Conservation (phyloP, 2,329 filamentous ascomycete species). For the Clarireedia hainanense region DNA sequence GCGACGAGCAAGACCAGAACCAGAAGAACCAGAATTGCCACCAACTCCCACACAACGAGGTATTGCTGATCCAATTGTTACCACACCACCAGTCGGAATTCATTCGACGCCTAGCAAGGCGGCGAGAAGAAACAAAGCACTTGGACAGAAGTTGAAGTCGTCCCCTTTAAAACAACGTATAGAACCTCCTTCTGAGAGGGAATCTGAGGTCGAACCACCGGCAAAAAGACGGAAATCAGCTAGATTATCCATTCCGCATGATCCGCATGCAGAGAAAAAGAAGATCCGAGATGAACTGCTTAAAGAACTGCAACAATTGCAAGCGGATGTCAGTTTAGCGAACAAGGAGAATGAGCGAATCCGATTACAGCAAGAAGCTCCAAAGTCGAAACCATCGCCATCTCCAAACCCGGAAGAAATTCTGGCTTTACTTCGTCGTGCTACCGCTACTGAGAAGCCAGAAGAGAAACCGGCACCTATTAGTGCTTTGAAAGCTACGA, state of each 20-base stretch:
- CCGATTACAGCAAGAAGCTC: slow-evolving; percentile 33
- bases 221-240: slow-evolving; percentile 22
- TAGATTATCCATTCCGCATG: slow-evolving; percentile 21
- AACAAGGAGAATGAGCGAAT: slow-evolving; percentile 51
- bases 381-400: slow-evolving; percentile 32
- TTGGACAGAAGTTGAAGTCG: slow-evolving; percentile 23
- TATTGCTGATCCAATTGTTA: slow-evolving; percentile 43
- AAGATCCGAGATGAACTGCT: slow-evolving; percentile 44
- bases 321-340: slow-evolving; percentile 49
- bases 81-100: slow-evolving; percentile 50
- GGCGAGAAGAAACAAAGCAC: slow-evolving; percentile 33
- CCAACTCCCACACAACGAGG: slow-evolving; percentile 44
- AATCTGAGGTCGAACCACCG: neutral
- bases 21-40: slow-evolving; percentile 53
- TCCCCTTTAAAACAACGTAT: slow-evolving; percentile 28
- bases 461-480: slow-evolving; percentile 13
- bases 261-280: slow-evolving; percentile 39
- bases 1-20: neutral
- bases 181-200: slow-evolving; percentile 6
- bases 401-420: slow-evolving; percentile 34
- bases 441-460: slow-evolving; percentile 15
- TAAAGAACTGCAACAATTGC: slow-evolving; percentile 47
- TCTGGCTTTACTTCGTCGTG: slow-evolving; percentile 20
- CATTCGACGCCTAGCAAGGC: slow-evolving; percentile 50
- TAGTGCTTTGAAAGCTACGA: slow-evolving; percentile 26